These are phyloP conservation scores for Saccharomycopsis guyanensis DNA, from an alignment of 805 yeast species.

Conservation along the genomic window DNA sequence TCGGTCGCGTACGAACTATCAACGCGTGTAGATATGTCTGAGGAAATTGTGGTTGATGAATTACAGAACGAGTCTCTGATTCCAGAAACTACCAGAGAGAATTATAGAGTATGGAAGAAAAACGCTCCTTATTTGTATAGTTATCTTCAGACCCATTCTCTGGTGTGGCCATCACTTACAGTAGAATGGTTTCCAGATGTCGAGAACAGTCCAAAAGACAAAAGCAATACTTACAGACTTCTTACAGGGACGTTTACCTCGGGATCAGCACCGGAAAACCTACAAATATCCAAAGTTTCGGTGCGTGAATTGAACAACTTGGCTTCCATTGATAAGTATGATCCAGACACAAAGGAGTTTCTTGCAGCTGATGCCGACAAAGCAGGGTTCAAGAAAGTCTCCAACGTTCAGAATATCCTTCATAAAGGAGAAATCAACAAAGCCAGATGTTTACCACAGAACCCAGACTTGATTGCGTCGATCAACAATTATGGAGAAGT, in stretches of 20 bases:
- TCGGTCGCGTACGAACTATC: too few species aligned
- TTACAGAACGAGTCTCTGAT: too few species aligned
- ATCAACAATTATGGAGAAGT: conserved; percentile 59
- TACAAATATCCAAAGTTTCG: conserved; percentile 13
- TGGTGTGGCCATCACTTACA: conserved; percentile 65
- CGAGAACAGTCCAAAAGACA: conserved; percentile 1
- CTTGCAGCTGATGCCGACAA: conserved; percentile 18
- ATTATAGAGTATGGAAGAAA: conserved; percentile 59
- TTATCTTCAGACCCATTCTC: conserved; percentile 58
- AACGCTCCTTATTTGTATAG: conserved; percentile 74
- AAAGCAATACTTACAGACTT: conserved; percentile 21
- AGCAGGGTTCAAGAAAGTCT: conserved; percentile 20
- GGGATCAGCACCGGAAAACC: conserved; percentile 22
- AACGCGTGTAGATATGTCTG: too few species aligned
- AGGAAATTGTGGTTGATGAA: too few species aligned
- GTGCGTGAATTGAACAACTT: not conserved
- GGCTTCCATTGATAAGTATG: conserved; percentile 23
- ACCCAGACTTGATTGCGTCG: conserved; percentile 74
- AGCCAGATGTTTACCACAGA: conserved; percentile 72
- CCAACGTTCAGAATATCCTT: conserved; percentile 44
- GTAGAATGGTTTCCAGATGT: conserved; percentile 58
- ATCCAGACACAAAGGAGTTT: conserved; percentile 13
- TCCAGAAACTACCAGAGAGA: conserved; percentile 27
- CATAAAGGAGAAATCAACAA: conserved; percentile 69
- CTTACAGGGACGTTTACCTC: conserved; percentile 22